Percentiles rank a stretch among this genome's conserved stretches.
Conservation (phyloP, 148 eudicot species). For the Rhododendron molle region DNA sequence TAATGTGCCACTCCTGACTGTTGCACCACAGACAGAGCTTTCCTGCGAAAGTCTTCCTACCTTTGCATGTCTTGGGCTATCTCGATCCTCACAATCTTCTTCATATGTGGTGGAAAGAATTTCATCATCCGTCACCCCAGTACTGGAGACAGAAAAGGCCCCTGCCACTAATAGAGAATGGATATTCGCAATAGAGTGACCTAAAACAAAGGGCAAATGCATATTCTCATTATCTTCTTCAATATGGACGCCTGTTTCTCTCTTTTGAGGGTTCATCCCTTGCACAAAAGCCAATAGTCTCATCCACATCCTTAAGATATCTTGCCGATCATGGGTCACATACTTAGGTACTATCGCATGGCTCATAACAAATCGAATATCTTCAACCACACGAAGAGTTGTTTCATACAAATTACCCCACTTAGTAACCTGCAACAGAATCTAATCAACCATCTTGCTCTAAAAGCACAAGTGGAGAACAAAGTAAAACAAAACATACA, state of each 20-base stretch:
- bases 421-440: slow-evolving; percentile 59
- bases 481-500: background rate
- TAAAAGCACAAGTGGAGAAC: background rate
- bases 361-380: slow-evolving; percentile 87
- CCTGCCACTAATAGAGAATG: slow-evolving; percentile 72
- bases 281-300: slow-evolving; percentile 74
- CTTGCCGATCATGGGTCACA: slow-evolving; percentile 54
- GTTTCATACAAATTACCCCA: slow-evolving; percentile 72
- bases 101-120: slow-evolving; percentile 20
- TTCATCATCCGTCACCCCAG: slow-evolving; percentile 35
- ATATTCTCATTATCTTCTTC: slow-evolving; percentile 84
- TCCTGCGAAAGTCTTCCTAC: slow-evolving; percentile 81
- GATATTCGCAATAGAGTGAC: slow-evolving; percentile 65
- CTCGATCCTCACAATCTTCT: slow-evolving; percentile 49
- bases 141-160: slow-evolving; percentile 50
- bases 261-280: slow-evolving; percentile 86
- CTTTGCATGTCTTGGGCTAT: slow-evolving; percentile 71
- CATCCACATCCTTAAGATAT: slow-evolving; percentile 66
- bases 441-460: slow-evolving; percentile 9
- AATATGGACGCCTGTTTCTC: slow-evolving; percentile 80
- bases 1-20: slow-evolving; percentile 30
- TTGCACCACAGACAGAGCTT: slow-evolving; percentile 59
- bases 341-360: slow-evolving; percentile 69
- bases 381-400: slow-evolving; percentile 79
- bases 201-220: slow-evolving; percentile 71